Conservation (phyloP, 2,329 filamentous ascomycete species). For the Claviceps fusiformis region DNA sequence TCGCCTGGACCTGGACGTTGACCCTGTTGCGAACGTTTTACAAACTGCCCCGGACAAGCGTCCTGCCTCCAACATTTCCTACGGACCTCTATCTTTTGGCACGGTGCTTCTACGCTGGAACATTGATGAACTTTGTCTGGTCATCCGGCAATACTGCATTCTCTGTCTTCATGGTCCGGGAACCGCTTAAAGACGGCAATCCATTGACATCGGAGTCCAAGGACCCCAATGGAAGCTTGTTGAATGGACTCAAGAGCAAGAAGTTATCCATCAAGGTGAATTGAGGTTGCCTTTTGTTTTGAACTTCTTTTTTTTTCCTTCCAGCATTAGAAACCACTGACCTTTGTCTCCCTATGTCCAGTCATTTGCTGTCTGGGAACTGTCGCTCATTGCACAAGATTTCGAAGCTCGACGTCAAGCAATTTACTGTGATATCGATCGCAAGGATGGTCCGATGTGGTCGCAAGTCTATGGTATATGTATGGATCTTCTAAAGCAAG, state of each 20-base stretch:
- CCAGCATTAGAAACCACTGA: slow-evolving; percentile 7
- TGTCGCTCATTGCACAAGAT: slow-evolving; percentile 63
- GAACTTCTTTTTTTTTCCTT: neutral
- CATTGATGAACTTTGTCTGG: slow-evolving; percentile 61
- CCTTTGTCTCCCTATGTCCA: slow-evolving; percentile 16
- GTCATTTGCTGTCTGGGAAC: slow-evolving; percentile 84
- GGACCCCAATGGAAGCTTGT: slow-evolving; percentile 79
- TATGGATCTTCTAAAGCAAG: slow-evolving; percentile 51
- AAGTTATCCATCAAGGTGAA: slow-evolving; percentile 60
- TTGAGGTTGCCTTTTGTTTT: neutral
- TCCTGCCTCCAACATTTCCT: slow-evolving; percentile 45
- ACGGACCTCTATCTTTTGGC: slow-evolving; percentile 41
- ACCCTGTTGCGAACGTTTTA: slow-evolving; percentile 59
- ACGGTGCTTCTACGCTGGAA: slow-evolving; percentile 47
- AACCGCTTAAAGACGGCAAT: slow-evolving; percentile 71
- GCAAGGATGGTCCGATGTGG: slow-evolving; percentile 68
- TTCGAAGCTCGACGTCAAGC: slow-evolving; percentile 64
- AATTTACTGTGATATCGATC: slow-evolving; percentile 80
- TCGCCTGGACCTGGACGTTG: slow-evolving; percentile 57
- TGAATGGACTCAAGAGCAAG: slow-evolving; percentile 73
- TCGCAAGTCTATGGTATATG: slow-evolving; percentile 61
- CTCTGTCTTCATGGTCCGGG: slow-evolving; percentile 63
- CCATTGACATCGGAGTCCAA: slow-evolving; percentile 76
- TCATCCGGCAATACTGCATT: slow-evolving; percentile 65
- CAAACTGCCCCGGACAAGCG: slow-evolving; percentile 59